Conservation (phyloP, 805 yeast species). For the Ogataea siamensis region DNA sequence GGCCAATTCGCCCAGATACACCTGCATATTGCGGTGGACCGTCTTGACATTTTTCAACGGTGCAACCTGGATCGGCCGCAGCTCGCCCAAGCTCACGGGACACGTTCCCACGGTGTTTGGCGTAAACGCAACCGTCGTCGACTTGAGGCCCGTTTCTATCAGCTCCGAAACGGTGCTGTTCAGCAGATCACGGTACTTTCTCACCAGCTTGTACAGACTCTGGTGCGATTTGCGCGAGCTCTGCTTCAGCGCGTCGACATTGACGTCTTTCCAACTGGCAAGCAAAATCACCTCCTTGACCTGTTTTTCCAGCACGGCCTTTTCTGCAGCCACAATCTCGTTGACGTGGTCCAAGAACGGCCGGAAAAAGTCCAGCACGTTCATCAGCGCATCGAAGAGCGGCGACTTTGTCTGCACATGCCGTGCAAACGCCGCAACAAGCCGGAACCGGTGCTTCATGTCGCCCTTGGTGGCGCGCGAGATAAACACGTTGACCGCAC, state of each 20-base stretch:
- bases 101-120: slow-evolving; percentile 4
- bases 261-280: slow-evolving; percentile 97
- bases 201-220: slow-evolving; percentile 74
- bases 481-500: slow-evolving; percentile 71
- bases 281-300: slow-evolving; percentile 79
- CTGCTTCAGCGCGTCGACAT: slow-evolving; percentile 88
- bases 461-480: slow-evolving; percentile 80
- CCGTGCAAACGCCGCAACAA: slow-evolving; percentile 61
- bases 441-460: slow-evolving; percentile 51
- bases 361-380: slow-evolving; percentile 59
- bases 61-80: slow-evolving; percentile 34
- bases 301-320: slow-evolving; percentile 67
- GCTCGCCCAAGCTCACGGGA: slow-evolving; percentile 1
- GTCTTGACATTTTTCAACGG: slow-evolving; percentile 51
- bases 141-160: slow-evolving; percentile 58
- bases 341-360: slow-evolving; percentile 59
- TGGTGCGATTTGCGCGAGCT: slow-evolving; percentile 90
- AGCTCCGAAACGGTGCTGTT: slow-evolving; percentile 48
- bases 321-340: slow-evolving; percentile 43
- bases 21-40: slow-evolving; percentile 56
- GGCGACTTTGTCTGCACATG: slow-evolving; percentile 41
- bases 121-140: slow-evolving; percentile 6
- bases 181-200: slow-evolving; percentile 72
- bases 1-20: slow-evolving; percentile 39
- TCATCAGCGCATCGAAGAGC: slow-evolving; percentile 45